Base-by-base conservation (phyloP, 2,329 filamentous ascomycete genomes). In the Alternaria conjuncta region DNA sequence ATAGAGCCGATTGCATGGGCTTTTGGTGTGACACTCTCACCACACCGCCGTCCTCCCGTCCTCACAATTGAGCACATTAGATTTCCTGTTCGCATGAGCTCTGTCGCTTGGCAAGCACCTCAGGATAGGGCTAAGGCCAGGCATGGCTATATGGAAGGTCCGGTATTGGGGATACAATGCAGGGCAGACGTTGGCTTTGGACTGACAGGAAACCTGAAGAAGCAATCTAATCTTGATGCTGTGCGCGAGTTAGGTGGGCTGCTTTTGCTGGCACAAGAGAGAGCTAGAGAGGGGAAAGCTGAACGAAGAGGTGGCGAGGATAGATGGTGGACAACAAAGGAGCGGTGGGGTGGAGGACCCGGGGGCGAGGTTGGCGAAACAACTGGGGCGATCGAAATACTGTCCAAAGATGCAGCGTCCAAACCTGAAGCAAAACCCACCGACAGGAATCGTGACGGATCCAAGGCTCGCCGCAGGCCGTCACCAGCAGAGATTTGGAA, bases 211-310 rank as follows among this genome's bases (percentile, higher is more conserved):
- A 67, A 71, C 25, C 46, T 77, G 54, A 64, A 76, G 36, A 69
- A 75, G 20, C 76, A 78, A 41, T 76, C 75, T 5, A 68, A 75
- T 12, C 82, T 88, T 55, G 87, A 90, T 71, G 67, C 86, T 9
- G 81, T 88, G 64, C 83, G 87, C 57, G 88, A 90, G 69, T 76
- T 88, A 5, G 87, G 86, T 6, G 85, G 83, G 2, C 79, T 89
- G 75, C 78, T 90, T 13, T 79, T 87, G 20, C 73, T 88, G 3
- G 88, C 88, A 2, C 87, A 90, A 73, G 87, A 90, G 74, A 83
- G 88, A 41, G 82, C 82, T n/a, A 82, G 87, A 55, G 83, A 89
- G 70, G 87, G 86, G 1, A 81, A 78, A 57, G 71, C 71, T 2
- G 86, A 88, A 68, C 73, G 77, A 53, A 82, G 78, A 55, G 82